Conservation (phyloP, 1,139 yeast genomes). For the Entelexis paramagnoliae region DNA sequence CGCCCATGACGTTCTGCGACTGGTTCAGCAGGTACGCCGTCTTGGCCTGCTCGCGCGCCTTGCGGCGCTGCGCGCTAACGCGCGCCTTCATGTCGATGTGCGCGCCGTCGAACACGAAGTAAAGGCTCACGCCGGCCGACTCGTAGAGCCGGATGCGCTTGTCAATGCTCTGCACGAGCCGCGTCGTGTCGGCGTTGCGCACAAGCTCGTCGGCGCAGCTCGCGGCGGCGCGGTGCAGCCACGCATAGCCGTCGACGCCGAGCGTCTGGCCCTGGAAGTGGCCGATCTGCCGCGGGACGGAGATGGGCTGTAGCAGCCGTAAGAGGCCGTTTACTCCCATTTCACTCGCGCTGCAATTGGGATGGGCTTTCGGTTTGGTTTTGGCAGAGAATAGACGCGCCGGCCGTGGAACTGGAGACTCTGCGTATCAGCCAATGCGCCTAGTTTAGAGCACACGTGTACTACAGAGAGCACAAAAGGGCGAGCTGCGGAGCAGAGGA, state of each 20-base stretch:
- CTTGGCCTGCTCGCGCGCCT: slow-evolving; percentile 47
- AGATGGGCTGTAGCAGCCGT: slow-evolving; percentile 64
- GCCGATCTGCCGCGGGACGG: slow-evolving; percentile 47
- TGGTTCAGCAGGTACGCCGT: slow-evolving; percentile 20
- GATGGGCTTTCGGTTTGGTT: no score
- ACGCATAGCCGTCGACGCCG: slow-evolving; percentile 92
- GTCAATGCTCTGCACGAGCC: slow-evolving; percentile 45
- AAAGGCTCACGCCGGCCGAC: slow-evolving; percentile 65
- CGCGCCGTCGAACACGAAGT: slow-evolving; percentile 91
- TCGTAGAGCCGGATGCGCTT: slow-evolving; percentile 56
- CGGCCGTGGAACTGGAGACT: no score
- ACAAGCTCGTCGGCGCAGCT: slow-evolving; percentile 81
- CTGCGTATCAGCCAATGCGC: no score
- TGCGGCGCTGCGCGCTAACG: slow-evolving; percentile 58
- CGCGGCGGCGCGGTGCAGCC: slow-evolving; percentile 84
- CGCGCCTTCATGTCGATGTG: slow-evolving; percentile 65
- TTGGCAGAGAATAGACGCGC: no score
- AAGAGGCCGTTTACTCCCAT: slow-evolving; percentile 76
- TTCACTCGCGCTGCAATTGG: slow-evolving; percentile 25
- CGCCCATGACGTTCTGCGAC: background rate
- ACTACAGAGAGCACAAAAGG: no score
- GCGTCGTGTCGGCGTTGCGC: slow-evolving; percentile 55
- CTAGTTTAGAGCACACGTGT: no score
- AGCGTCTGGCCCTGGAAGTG: slow-evolving; percentile 63
- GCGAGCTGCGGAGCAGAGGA: no score